These are phyloP conservation scores for Picochlorum sp. DNA, from an alignment of 139 green algal species.

Conservation along the genomic window DNA sequence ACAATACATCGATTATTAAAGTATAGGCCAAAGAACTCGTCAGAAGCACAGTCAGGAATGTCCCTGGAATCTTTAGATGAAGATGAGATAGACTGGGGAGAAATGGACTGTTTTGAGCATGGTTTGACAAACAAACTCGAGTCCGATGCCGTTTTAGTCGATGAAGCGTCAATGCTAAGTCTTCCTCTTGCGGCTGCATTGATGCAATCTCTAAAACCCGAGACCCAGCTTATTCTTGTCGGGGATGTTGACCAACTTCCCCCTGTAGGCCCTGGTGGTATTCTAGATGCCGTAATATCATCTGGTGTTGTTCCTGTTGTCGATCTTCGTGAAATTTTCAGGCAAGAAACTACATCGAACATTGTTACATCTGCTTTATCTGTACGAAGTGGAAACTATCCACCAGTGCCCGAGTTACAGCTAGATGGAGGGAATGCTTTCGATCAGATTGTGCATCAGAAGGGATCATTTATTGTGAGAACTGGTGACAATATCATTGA, in stretches of 20 bases:
- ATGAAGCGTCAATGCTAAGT: conserved; percentile 79
- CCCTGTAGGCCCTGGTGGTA: conserved; percentile 53
- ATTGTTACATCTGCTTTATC: conserved; percentile 63
- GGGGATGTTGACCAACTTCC: conserved; percentile 85
- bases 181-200: conserved; percentile 57
- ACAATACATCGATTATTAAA: conserved; percentile 68
- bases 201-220: conserved; percentile 40
- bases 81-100: conserved; percentile 4
- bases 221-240: conserved; percentile 61
- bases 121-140: conserved; percentile 25
- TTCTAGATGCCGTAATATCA: conserved; percentile 44
- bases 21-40: conserved; percentile 22
- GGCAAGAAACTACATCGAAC: conserved; percentile 33
- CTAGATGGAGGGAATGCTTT: conserved; percentile 3
- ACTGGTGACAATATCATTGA: not conserved
- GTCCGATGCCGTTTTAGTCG: conserved; percentile 53
- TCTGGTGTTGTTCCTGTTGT: conserved; percentile 43
- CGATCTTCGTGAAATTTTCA: conserved; percentile 64
- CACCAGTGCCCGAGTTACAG: not conserved
- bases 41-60: not conserved
- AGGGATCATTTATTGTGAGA: not conserved
- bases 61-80: conserved; percentile 6
- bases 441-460: not conserved
- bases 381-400: conserved; percentile 43
- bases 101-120: not conserved